Percentiles rank a stretch among this genome's conserved stretches.
These are phyloP conservation scores for Diutina neorugosa DNA, from an alignment of 1,139 yeast species.

Conservation along the genomic window DNA sequence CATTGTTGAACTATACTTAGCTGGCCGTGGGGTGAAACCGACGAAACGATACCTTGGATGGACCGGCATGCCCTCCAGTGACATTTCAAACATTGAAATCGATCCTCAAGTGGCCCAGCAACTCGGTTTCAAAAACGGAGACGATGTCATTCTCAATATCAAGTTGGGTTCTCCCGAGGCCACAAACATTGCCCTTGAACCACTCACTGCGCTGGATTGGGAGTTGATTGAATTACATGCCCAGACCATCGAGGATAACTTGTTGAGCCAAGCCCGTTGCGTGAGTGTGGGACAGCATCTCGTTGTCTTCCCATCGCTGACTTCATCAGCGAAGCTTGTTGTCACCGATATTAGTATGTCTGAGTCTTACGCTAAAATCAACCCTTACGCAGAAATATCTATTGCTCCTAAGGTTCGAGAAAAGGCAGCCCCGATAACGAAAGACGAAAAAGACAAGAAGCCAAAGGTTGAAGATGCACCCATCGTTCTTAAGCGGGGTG, in stretches of 20 bases:
- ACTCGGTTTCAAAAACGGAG: slow-evolving; percentile 29
- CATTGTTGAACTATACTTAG: slow-evolving; percentile 32
- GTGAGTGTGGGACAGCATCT: slow-evolving; percentile 49
- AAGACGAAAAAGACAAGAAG: slow-evolving; percentile 18
- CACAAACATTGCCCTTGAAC: slow-evolving; percentile 62
- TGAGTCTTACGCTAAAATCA: slow-evolving; percentile 41
- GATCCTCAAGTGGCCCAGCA: slow-evolving; percentile 30
- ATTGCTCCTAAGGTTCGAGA: slow-evolving; percentile 66
- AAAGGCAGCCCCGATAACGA: slow-evolving; percentile 14
- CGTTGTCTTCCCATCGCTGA: slow-evolving; percentile 60
- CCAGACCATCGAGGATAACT: slow-evolving; percentile 56
- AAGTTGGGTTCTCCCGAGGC: slow-evolving; percentile 40
- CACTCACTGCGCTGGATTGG: slow-evolving; percentile 75
- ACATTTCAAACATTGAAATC: slow-evolving; percentile 21
- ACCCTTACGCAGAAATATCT: slow-evolving; percentile 67
- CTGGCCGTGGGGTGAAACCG: slow-evolving; percentile 9
- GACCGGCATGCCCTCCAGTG: slow-evolving; percentile 52
- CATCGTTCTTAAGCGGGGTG: slow-evolving; percentile 36
- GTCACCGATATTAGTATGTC: slow-evolving; percentile 47
- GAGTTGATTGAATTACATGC: slow-evolving; percentile 83
- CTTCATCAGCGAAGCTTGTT: slow-evolving; percentile 50
- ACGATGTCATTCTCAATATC: slow-evolving; percentile 24
- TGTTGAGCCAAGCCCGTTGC: slow-evolving; percentile 73
- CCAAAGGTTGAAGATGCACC: slow-evolving; percentile 16
- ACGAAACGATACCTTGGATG: slow-evolving; percentile 52